A percentile compares a stretch with the other conserved stretches of the same genome.
Conservation (phyloP, 768 basidiomycete species). For the Auricularia cornea region DNA sequence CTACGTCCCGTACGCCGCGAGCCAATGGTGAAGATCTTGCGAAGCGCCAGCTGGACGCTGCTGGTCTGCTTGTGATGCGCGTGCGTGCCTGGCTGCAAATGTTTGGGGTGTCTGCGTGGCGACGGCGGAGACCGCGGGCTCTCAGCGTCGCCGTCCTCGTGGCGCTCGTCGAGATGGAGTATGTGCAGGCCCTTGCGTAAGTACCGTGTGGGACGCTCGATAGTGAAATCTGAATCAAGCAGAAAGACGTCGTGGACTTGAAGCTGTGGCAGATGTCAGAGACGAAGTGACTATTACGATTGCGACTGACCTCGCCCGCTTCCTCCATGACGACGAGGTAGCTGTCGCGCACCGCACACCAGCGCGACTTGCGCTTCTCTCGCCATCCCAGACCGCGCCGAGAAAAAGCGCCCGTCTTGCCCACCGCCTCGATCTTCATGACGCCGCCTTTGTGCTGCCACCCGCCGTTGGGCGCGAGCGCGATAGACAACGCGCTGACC, state of each 20-base stretch:
- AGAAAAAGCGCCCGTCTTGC: constrained; percentile 49
- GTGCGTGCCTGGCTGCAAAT: background rate
- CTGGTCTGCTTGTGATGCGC: background rate
- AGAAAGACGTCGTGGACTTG: constrained; percentile 89
- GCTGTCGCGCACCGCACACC: constrained; percentile 90
- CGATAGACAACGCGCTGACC: constrained; percentile 77
- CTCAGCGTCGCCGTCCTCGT: constrained; percentile 14
- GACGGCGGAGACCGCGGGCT: background rate
- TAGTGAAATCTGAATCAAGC: constrained; percentile 78
- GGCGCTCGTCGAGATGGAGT: constrained; percentile 32
- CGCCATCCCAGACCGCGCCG: constrained; percentile 54
- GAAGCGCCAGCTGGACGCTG: background rate
- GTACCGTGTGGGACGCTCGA: constrained; percentile 83
- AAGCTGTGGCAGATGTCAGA: background rate
- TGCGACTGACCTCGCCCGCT: constrained; percentile 61
- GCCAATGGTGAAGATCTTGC: constrained; percentile 1
- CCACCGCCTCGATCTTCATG: constrained; percentile 49
- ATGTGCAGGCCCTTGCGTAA: constrained; percentile 80
- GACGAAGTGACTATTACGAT: background rate
- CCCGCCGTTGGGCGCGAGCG: constrained; percentile 73
- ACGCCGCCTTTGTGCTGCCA: constrained; percentile 88
- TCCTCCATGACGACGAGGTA: constrained; percentile 84
- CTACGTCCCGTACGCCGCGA: background rate
- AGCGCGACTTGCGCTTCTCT: constrained; percentile 59
- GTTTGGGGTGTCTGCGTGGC: constrained; percentile 4